phyloP scores from a whole-genome alignment of 2,329 filamentous ascomycete species.

The Falciphora oryzae region DNA sequence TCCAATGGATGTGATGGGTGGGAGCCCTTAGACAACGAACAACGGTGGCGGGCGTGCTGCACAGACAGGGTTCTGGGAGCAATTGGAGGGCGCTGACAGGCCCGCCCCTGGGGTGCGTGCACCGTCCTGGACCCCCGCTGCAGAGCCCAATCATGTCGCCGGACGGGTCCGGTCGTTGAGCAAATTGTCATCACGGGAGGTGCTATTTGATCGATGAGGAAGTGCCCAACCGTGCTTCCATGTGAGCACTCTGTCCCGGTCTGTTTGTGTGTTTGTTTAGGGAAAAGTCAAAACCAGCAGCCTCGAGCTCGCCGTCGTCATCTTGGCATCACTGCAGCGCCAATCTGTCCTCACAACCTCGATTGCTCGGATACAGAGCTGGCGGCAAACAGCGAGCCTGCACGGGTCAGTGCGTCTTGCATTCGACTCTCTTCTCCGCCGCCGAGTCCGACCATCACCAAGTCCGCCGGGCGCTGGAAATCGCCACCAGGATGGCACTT shows the following conservation, averaged over 20 bases:
- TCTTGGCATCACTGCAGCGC: background rate
- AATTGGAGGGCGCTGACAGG: background rate
- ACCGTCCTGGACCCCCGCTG: too few species aligned
- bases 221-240: background rate
- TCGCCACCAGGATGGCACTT: background rate
- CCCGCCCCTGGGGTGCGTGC: too few species aligned
- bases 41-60: background rate
- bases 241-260: background rate
- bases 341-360: background rate
- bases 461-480: background rate
- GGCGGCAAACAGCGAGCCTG: too few species aligned
- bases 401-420: too few species aligned
- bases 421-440: too few species aligned
- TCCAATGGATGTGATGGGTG: background rate
- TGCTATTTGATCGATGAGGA: background rate
- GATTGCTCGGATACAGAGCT: background rate
- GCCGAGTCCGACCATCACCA: too few species aligned
- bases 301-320: background rate
- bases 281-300: background rate
- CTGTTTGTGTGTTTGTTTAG: too few species aligned
- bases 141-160: background rate
- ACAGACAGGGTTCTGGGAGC: background rate
- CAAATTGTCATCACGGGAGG: too few species aligned
- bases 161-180: too few species aligned
- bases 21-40: background rate